Conservation (phyloP, 495 filamentous ascomycete genomes). For the Thermothielavioides terrestris region DNA sequence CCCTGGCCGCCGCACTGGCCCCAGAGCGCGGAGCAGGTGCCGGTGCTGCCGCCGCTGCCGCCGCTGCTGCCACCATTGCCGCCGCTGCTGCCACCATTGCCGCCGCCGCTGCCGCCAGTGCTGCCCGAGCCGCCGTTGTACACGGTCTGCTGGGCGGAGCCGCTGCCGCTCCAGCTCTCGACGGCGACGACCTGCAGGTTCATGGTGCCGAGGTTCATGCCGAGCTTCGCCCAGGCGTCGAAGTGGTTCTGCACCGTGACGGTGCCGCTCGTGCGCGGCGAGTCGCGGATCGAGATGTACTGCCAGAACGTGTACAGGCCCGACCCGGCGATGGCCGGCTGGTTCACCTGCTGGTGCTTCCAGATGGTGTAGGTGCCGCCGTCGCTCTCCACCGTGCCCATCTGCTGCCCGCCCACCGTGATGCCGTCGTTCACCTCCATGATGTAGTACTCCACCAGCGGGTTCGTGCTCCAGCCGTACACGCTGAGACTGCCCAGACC, state of each 20-base stretch:
- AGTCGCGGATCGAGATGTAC: not conserved
- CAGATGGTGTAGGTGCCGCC: not conserved
- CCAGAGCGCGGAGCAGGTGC: conserved; percentile 19
- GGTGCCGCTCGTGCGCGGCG: not conserved
- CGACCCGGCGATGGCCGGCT: not conserved
- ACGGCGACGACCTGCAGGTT: not conserved
- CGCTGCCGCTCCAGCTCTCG: conserved; percentile 10
- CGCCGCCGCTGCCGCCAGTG: conserved; percentile 3
- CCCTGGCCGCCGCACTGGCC: conserved; percentile 26
- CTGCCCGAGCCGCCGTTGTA: conserved; percentile 10
- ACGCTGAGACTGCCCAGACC: not conserved
- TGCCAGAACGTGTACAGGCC: not conserved
- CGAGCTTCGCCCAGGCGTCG: not conserved
- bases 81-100: not conserved
- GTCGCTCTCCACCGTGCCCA: not conserved
- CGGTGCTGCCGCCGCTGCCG: not conserved
- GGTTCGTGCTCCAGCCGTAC: not conserved
- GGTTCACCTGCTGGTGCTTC: not conserved
- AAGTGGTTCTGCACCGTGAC: not conserved
- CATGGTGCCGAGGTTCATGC: not conserved
- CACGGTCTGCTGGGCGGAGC: conserved; percentile 1
- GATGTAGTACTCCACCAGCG: not conserved
- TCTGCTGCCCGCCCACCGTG: not conserved
- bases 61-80: not conserved
- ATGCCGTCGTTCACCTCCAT: not conserved